A percentile compares a stretch with the other conserved stretches of the same genome.
phyloP scores from a whole-genome alignment of 176 grass and related monocot genomes.

The Cenchrus americanus region DNA sequence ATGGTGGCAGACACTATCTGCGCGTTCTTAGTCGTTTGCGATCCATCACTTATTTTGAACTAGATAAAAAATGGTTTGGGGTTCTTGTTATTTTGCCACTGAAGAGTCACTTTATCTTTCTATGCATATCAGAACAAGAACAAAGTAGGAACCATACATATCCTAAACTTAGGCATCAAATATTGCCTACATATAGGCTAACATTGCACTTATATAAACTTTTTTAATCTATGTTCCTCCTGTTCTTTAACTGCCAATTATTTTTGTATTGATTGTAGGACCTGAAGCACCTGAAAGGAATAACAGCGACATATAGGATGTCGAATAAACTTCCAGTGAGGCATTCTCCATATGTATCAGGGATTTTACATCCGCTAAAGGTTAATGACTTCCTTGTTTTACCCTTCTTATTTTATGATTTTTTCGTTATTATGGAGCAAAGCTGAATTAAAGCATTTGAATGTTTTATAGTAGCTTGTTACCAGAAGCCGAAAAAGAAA shows the following conservation, averaged over 20 bases:
- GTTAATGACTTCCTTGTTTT: constrained; percentile 57
- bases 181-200: constrained; percentile 3
- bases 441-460: background rate
- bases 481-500: background rate
- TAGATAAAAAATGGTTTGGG: background rate
- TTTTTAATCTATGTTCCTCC: background rate
- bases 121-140: background rate
- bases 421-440: background rate
- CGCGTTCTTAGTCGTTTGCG: background rate
- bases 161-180: background rate
- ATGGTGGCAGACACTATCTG: background rate
- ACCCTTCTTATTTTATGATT: constrained; percentile 21
- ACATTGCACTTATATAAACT: constrained; percentile 6
- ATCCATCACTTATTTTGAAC: background rate
- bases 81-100: constrained; percentile 10
- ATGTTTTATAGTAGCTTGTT: background rate
- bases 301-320: constrained; percentile 96
- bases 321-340: constrained; percentile 94
- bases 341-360: constrained; percentile 92
- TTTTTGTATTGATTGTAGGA: constrained; percentile 57
- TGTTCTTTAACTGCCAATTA: constrained; percentile 27
- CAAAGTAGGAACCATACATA: background rate
- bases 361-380: constrained; percentile 90
- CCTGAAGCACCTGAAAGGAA: constrained; percentile 92
- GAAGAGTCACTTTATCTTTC: background rate